Base-by-base conservation (phyloP, 148 eudicot genomes). In the Tetragonia tetragonoides region DNA sequence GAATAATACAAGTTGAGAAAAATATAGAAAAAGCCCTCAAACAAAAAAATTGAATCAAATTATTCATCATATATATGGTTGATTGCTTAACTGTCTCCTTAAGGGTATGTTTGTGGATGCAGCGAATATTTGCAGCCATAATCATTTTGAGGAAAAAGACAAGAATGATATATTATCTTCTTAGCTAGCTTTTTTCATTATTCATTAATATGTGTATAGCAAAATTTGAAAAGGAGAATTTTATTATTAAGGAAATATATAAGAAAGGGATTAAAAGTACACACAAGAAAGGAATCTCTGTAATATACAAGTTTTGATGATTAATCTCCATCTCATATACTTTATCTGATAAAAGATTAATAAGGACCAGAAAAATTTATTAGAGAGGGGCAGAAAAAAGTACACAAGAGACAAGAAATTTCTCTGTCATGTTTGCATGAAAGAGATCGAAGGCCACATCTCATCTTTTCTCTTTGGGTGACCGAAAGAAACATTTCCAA, bases 91-190 rank as follows among this genome's bases (percentile, higher is more conserved):
- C 66, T 76, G 14, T 75, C n/a, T 75, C 47, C 34, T 28, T 28
- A 28, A 37, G 46, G 77, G 63, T 77, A 59, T 77, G 72, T 81
- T 72, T 51, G 75, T 78, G 66, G 81, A 11, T 73, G 69, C 78
- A 77, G 46, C 47, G 75, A 78, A 82, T 78, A 74, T 82, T 66
- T 73, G 77, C 66, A 81, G 77, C 84, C 80, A 65, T 81, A 28
- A 72, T 76, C 77, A 76, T 76, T 54, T 72, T 41, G 6, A 34
- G 75, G 37, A 75, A 81, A 39, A 81, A 71, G 73, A 81, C 72
- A 81, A 81, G 4, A 17, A 18, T 62, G 34, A 69, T 70, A 40
- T 57, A 59, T 73, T 44, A 24, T 51, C 15, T 5, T 68, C 28
- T 60, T 66, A 49, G 10, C n/a, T n/a, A n/a, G n/a, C n/a, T 49